phyloP scores from a whole-genome alignment of 2,329 filamentous ascomycete genomes.

The Fusarium papillatum region DNA sequence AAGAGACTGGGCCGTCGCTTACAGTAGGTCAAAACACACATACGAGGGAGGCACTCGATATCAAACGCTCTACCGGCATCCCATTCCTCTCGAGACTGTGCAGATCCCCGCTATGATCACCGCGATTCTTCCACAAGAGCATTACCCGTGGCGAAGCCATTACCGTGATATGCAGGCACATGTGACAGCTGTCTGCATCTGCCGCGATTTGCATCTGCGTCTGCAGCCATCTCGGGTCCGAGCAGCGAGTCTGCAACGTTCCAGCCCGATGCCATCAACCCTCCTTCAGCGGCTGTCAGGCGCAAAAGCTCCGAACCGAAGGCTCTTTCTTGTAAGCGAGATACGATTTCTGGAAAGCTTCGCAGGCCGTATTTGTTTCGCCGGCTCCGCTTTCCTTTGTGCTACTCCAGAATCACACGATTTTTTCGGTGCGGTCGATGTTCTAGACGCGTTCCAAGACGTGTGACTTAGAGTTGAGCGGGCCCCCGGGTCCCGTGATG shows the following conservation, averaged over 20 bases:
- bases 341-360: background rate
- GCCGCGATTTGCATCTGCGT: background rate
- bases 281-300: background rate
- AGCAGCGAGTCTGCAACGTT: background rate
- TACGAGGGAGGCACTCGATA: background rate
- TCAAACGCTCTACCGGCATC: background rate
- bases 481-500: conserved; percentile 6
- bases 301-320: background rate
- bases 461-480: conserved; percentile 9
- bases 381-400: background rate
- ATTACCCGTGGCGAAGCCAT: background rate
- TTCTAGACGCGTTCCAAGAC: conserved; percentile 5
- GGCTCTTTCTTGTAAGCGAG: background rate
- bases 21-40: conserved; percentile 4
- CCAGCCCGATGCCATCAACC: background rate
- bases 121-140: background rate
- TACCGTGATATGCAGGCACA: conserved; percentile 6
- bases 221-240: background rate
- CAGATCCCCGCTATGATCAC: conserved; percentile 1
- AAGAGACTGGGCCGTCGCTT: background rate
- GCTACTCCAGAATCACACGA: background rate
- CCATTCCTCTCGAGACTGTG: conserved; percentile 5
- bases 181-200: background rate
- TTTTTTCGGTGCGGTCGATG: background rate
- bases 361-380: background rate